Evolutionary conservation across 2,329 filamentous ascomycete genomes (phyloP).

Genomic region (Botrytis paeoniae): DNA sequence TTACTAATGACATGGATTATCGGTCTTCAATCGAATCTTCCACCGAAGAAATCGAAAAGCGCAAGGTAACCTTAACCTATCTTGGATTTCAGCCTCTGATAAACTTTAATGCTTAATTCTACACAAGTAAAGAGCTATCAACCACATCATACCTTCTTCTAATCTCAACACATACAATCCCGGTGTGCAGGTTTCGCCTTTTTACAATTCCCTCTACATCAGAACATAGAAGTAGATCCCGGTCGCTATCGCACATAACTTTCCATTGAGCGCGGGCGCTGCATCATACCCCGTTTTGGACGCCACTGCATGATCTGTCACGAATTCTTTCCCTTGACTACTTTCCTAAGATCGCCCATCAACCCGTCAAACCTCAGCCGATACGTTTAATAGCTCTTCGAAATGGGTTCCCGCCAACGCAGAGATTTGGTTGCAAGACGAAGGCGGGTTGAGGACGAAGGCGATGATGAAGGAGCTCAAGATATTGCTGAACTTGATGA

Average conservation of each 20-base stretch:
- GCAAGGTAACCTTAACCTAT: slow-evolving; percentile 11
- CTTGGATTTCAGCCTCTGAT: slow-evolving; percentile 16
- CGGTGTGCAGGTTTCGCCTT: slow-evolving; percentile 37
- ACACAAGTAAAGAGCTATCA: slow-evolving; percentile 16
- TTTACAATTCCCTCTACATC: slow-evolving; percentile 29
- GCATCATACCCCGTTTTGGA: slow-evolving; percentile 31
- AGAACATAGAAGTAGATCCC: slow-evolving; percentile 14
- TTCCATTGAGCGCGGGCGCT: slow-evolving; percentile 39
- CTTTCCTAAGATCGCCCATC: slow-evolving; percentile 34
- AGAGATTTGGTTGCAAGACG: slow-evolving; percentile 65
- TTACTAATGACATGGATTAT: slow-evolving; percentile 2
- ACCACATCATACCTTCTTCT: slow-evolving; percentile 5
- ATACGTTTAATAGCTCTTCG: slow-evolving; percentile 33
- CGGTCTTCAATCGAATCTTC: background rate
- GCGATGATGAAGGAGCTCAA: slow-evolving; percentile 61
- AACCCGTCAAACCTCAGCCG: slow-evolving; percentile 37
- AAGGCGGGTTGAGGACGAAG: slow-evolving; percentile 67
- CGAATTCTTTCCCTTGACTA: slow-evolving; percentile 32
- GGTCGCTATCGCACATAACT: slow-evolving; percentile 26
- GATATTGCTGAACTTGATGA: slow-evolving; percentile 59
- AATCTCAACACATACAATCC: slow-evolving; percentile 15
- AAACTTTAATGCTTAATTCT: slow-evolving; percentile 14
- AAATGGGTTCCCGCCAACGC: slow-evolving; percentile 54
- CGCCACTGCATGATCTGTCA: slow-evolving; percentile 39
- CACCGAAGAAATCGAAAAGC: slow-evolving; percentile 5